Evolutionary conservation across 352 stramenopile genomes (phyloP), one percentile per base, ranked within the genome.

Genomic region (Aphanomyces euteiches): DNA sequence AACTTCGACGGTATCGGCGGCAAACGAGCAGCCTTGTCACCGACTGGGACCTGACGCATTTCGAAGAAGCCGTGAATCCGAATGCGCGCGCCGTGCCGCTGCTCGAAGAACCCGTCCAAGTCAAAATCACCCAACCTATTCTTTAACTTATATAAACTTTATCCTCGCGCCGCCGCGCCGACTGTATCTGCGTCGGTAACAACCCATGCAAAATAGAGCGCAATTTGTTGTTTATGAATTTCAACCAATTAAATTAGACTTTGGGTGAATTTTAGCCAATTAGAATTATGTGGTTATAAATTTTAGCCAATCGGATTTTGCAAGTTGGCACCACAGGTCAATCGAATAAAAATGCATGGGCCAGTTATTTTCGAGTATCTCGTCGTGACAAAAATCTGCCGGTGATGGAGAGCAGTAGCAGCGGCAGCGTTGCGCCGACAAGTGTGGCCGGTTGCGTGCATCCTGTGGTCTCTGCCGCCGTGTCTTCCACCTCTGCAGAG

Each of bases 281-380:
- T 8, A 58, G 21, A 58, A 28, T 28, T 2, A 28, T 28, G 28
- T 28, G 28, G 28, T 28, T 28, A 28, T 36, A 1, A 17, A 37
- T 58, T 58, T 19, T 19, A 58, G 50, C 50, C 50, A 58, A 58
- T 58, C 15, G 36, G 21, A 58, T 8, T 8, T 8, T 58, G 15
- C 50, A 19, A 58, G 13, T 19, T 58, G 21, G 15, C 50, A 58
- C 15, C 50, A 58, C 21, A 19, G 7, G 50, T 58, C 15, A 28
- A 37, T 58, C 50, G 50, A 58, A 58, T 58, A 58, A 58, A 50
- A 3, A 50, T 50, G 50, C 50, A 58, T 58, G 50, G 50, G 50
- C 54, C 54, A 61, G 54, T 61, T 40, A 61, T 61, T 58, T 58
- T 58, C 19, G 28, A 28, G 28, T 53, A 19, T n/a, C 45, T 19